phyloP scores from a whole-genome alignment of 2,329 filamentous ascomycete genomes.

The Akanthomyces muscarius region DNA sequence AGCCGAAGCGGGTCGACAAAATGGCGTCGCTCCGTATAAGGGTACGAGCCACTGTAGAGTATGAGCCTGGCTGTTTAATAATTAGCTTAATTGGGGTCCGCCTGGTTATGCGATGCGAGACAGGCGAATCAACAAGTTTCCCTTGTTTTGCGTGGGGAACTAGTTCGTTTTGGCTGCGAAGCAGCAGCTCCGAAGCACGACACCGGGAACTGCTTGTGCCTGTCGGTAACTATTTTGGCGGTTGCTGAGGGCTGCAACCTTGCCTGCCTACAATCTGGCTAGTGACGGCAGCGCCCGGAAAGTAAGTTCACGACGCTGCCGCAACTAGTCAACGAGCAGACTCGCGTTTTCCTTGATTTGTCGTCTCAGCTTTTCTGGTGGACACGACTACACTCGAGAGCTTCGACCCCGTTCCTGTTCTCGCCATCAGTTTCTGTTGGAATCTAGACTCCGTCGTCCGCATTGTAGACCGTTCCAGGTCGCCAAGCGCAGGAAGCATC shows the following conservation, averaged over 20 bases:
- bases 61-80: background rate
- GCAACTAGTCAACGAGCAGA: background rate
- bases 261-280: constrained; percentile 1
- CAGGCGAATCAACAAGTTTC: background rate
- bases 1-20: background rate
- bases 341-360: background rate
- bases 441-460: background rate
- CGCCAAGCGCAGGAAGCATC: background rate
- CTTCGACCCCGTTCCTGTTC: background rate
- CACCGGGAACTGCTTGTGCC: background rate
- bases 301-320: background rate
- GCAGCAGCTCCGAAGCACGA: background rate
- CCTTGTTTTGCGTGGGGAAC: background rate
- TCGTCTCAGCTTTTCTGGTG: background rate
- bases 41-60: background rate
- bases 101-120: background rate
- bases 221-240: background rate
- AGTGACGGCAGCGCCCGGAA: background rate
- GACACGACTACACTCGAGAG: background rate
- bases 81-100: background rate
- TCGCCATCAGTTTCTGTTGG: background rate
- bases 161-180: background rate
- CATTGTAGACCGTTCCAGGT: background rate
- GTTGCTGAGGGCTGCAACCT: background rate
- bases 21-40: background rate